Evolutionary conservation across 1,284 basidiomycete species (phyloP).

Genomic region (Sporisorium scitamineum): DNA sequence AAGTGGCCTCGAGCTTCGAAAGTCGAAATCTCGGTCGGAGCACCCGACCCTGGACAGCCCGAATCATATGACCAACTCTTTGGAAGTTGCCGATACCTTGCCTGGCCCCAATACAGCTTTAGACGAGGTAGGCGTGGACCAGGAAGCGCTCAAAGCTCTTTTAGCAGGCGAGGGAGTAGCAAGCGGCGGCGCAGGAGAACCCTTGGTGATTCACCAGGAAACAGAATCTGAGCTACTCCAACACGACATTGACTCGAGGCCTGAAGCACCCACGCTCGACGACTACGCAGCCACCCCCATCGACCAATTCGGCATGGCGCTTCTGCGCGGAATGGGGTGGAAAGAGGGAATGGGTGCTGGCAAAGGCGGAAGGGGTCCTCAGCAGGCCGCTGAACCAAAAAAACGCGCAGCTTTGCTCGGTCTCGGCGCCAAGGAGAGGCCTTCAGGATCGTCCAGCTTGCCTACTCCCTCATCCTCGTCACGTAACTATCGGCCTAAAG

Average conservation of each 20-base stretch:
- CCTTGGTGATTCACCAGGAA: slow-evolving; percentile 51
- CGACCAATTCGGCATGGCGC: slow-evolving; percentile 90
- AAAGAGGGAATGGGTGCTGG: slow-evolving; percentile 80
- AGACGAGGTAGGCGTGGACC: slow-evolving; percentile 21
- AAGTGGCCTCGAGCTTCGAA: slow-evolving; percentile 44
- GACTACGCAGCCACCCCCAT: slow-evolving; percentile 93
- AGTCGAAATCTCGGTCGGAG: not conserved
- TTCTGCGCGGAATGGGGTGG: slow-evolving; percentile 97
- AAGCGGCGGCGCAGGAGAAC: not conserved
- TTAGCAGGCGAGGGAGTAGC: slow-evolving; percentile 28
- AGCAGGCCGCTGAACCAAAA: slow-evolving; percentile 58
- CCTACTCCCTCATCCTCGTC: slow-evolving; percentile 66
- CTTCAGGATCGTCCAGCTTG: slow-evolving; percentile 8
- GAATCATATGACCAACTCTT: not conserved
- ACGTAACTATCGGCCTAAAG: slow-evolving; percentile 70
- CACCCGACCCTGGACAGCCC: not conserved
- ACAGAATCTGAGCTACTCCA: slow-evolving; percentile 57
- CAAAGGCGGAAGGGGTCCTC: slow-evolving; percentile 58
- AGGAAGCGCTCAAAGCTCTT: slow-evolving; percentile 51
- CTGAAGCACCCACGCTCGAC: slow-evolving; percentile 75
- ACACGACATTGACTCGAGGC: slow-evolving; percentile 59
- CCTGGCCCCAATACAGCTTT: not conserved
- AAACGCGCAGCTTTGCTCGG: slow-evolving; percentile 61
- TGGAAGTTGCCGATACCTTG: not conserved
- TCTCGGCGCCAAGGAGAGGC: slow-evolving; percentile 64